phyloP scores from a whole-genome alignment of 2,329 filamentous ascomycete species.

The Dryadomyces quercus-mongolicae region DNA sequence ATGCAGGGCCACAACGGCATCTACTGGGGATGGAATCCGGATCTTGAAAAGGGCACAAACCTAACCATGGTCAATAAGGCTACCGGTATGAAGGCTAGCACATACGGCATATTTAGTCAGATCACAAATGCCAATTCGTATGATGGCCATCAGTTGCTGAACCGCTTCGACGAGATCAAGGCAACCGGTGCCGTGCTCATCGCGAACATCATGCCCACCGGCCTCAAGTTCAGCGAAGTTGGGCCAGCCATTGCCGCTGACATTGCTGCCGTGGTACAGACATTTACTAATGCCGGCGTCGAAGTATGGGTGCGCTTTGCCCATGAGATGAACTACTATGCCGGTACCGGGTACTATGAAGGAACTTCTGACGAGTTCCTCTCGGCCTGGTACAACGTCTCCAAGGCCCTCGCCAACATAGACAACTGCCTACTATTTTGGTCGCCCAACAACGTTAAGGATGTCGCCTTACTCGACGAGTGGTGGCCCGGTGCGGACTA shows the following conservation, averaged over 20 bases:
- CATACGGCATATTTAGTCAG: not conserved
- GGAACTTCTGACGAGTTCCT: not conserved
- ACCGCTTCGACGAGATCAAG: not conserved
- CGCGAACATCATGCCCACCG: slow-evolving; percentile 1
- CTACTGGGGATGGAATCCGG: slow-evolving; percentile 1
- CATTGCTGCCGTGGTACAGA: not conserved
- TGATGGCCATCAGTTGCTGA: not conserved
- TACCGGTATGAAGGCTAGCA: not conserved
- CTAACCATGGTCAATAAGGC: not conserved
- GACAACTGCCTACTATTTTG: not conserved
- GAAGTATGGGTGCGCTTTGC: slow-evolving; percentile 1
- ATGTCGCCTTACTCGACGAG: not conserved
- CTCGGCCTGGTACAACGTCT: not conserved
- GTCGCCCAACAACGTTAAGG: slow-evolving; percentile 1
- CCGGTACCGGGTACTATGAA: not conserved
- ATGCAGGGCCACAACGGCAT: slow-evolving; percentile 2
- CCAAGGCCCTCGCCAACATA: not conserved
- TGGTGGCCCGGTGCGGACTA: slow-evolving; percentile 1
- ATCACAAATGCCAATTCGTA: not conserved
- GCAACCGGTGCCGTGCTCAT: not conserved
- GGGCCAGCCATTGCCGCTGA: not conserved
- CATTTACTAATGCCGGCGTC: not conserved
- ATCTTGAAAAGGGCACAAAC: not conserved
- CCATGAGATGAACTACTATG: slow-evolving; percentile 2
- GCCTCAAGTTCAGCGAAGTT: not conserved